Evolutionary conservation across 2,329 filamentous ascomycete genomes (phyloP), one percentile per base, ranked within the genome.

Genomic region (Phaeosphaeria sp.): DNA sequence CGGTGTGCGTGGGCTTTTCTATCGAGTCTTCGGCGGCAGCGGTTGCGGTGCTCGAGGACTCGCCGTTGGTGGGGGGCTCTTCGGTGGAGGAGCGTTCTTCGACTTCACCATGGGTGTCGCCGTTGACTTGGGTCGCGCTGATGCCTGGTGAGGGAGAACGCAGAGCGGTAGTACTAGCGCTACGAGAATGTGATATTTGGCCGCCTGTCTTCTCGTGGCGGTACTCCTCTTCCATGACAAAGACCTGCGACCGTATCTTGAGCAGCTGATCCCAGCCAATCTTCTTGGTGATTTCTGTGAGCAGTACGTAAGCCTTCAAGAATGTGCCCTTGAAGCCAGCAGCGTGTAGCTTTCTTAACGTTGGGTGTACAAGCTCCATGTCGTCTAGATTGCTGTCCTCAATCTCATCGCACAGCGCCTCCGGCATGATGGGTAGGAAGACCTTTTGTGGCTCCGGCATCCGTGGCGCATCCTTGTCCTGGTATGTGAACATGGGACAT

Each of bases 221-320:
- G 75, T 99, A 99, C 77, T 99, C 95, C 73, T 99, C 95, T 76
- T 99, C 95, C 95, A 99, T 99, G 49, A 99, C 95, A 69, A 99
- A 99, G 1, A 99, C 95, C 62, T 94, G 93, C 80, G 94, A 98
- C 66, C 95, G 87, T 71, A 96, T 97, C 78, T 92, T 96, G 51
- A 99, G 82, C 21, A 99, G 84, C 74, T 97, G 92, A 69, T 99
- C 95, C 95, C 95, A 99, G 40, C 95, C 95, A 68, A 99, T 97
- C 78, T 95, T 94, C 60, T 92, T 90, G 0, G 94, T 96, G 82
- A 99, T 94, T 75, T 97, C 94, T 0, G 95, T 98, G 60, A 99
- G 83, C 33, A 99, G 90, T 63, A 89, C 89, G 79, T 99, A 99
- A 1, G 95, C 95, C 74, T 97, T 92, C 71, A 95, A 88, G 74